A percentile compares a stretch with the other conserved stretches of the same genome.
Conservation (phyloP, 192 early-diverging fungal species). For the Backusella liffmaniae region DNA sequence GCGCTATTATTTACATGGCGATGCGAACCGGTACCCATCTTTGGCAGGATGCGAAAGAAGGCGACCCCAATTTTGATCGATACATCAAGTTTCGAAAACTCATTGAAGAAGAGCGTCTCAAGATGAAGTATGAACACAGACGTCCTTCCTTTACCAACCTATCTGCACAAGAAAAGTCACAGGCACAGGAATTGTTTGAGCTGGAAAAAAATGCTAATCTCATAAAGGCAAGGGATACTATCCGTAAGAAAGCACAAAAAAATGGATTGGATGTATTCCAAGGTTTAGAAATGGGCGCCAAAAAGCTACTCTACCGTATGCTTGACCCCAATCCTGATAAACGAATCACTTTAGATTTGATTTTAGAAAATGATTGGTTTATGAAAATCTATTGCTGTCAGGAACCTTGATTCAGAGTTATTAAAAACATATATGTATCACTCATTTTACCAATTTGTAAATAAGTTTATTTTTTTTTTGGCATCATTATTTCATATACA, state of each 20-base stretch:
- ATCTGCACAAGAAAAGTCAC: neutral
- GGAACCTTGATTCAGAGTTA: neutral
- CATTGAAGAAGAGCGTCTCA: constrained; percentile 28
- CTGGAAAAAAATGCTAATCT: constrained; percentile 9
- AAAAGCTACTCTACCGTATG: constrained; percentile 31
- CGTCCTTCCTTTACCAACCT: neutral
- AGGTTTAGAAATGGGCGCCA: constrained; percentile 25
- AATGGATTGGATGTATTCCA: constrained; percentile 28
- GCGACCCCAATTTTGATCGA: constrained; percentile 27
- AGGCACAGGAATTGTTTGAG: constrained; percentile 4
- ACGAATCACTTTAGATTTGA: constrained; percentile 13
- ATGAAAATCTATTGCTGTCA: constrained; percentile 13
- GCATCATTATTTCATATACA: neutral
- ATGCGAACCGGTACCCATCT: constrained; percentile 32
- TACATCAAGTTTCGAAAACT: constrained; percentile 28
- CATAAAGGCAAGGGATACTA: constrained; percentile 24
- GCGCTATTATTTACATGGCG: constrained; percentile 36
- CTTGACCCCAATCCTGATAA: constrained; percentile 24
- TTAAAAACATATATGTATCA: too few relatives aligned
- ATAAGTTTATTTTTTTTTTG: neutral
- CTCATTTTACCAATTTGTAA: neutral
- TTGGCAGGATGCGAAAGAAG: constrained; percentile 29
- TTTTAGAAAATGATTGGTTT: constrained; percentile 30
- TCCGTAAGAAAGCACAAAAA: constrained; percentile 26
- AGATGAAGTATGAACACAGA: constrained; percentile 4